Conservation (phyloP, 345 rosid genomes). For the Hypericum androsaemum region DNA sequence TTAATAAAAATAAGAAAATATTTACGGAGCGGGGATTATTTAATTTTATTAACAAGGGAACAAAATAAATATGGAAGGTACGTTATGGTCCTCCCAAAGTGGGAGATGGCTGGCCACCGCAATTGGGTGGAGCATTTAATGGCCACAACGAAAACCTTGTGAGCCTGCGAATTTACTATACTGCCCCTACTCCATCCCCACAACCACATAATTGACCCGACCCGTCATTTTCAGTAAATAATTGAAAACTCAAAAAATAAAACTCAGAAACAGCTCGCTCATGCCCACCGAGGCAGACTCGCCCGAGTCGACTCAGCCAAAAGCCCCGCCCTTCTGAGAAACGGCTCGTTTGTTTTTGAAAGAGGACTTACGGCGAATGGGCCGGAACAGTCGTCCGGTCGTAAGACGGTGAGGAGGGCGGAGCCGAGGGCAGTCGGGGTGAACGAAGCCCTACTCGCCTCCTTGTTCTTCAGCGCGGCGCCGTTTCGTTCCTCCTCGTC, state of each 20-base stretch:
- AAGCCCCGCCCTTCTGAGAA: no score
- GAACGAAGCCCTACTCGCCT: slow-evolving; percentile 15
- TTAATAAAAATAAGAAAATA: no score
- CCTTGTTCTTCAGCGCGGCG: slow-evolving; percentile 12
- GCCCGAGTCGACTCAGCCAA: slow-evolving; percentile 17
- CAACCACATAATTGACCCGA: background rate
- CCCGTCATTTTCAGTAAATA: background rate
- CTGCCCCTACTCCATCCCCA: slow-evolving; percentile 17
- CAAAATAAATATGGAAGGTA: no score
- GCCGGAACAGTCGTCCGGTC: slow-evolving; percentile 6
- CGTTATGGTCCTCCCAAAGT: slow-evolving; percentile 1
- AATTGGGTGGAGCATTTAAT: slow-evolving; percentile 21
- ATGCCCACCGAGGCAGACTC: slow-evolving; percentile 10
- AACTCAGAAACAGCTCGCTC: slow-evolving; percentile 6
- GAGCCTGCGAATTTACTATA: slow-evolving; percentile 16
- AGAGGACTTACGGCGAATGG: slow-evolving; percentile 29
- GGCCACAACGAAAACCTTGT: slow-evolving; percentile 28
- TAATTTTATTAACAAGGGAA: no score
- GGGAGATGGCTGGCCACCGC: background rate
- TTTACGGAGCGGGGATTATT: no score
- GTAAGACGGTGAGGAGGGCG: slow-evolving; percentile 11
- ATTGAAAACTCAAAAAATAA: background rate
- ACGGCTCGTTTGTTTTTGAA: no score
- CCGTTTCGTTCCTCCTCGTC: slow-evolving; percentile 30
- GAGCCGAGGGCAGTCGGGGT: slow-evolving; percentile 10